Evolutionary conservation across 2,329 filamentous ascomycete species (phyloP).

Genomic region (Aureobasidium sp.): DNA sequence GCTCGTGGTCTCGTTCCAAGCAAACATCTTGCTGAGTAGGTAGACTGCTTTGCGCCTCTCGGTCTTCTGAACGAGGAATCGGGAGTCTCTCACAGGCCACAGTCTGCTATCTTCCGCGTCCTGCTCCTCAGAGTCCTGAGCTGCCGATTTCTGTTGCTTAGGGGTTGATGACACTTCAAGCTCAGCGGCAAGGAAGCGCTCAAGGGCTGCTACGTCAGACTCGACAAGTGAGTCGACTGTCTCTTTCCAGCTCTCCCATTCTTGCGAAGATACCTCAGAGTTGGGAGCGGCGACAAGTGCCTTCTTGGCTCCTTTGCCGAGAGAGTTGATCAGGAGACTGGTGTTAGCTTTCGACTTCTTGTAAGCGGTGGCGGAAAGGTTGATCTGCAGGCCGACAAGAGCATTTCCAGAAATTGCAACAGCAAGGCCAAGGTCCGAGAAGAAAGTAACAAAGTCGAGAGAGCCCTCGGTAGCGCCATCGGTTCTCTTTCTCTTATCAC

Average conservation of each 20-base stretch:
- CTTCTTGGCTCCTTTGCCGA: constrained; percentile 53
- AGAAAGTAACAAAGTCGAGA: constrained; percentile 37
- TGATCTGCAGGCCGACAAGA: constrained; percentile 56
- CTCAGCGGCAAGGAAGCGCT: constrained; percentile 22
- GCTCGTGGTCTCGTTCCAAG: constrained; percentile 12
- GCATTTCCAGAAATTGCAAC: constrained; percentile 56
- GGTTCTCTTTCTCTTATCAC: constrained; percentile 14
- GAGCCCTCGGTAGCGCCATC: neutral
- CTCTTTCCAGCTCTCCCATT: constrained; percentile 22
- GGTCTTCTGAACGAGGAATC: constrained; percentile 42
- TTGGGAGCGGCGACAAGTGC: neutral
- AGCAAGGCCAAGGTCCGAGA: constrained; percentile 57
- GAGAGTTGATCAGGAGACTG: constrained; percentile 63
- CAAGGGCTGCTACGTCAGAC: constrained; percentile 20
- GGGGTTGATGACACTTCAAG: constrained; percentile 12
- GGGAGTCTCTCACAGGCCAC: constrained; percentile 19
- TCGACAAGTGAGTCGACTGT: constrained; percentile 20
- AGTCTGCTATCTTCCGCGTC: neutral
- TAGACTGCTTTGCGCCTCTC: constrained; percentile 59
- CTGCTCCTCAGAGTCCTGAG: neutral
- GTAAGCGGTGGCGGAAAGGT: constrained; percentile 21
- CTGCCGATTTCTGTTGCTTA: neutral
- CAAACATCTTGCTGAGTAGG: constrained; percentile 42
- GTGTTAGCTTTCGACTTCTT: constrained; percentile 30
- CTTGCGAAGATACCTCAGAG: neutral